phyloP scores from a whole-genome alignment of 2,329 filamentous ascomycete species.

The Pseudodiploospora longispora region DNA sequence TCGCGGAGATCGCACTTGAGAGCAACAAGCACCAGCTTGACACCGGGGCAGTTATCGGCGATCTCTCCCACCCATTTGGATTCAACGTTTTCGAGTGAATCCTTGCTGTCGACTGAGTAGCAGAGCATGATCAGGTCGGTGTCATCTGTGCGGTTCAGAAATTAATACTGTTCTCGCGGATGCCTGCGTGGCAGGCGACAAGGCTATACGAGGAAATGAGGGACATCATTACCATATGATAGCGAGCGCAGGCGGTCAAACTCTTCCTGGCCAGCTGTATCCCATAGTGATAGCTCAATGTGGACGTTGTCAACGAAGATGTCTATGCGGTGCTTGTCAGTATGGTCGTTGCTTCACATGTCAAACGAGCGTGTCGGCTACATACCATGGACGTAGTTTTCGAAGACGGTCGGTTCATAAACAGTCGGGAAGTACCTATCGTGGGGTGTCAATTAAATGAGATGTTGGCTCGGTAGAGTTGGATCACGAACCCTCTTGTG shows the following conservation, averaged over 20 bases:
- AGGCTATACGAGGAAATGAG: background rate
- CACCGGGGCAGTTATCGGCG: slow-evolving; percentile 91
- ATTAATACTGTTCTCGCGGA: slow-evolving; percentile 4
- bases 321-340: slow-evolving; percentile 44
- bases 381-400: slow-evolving; percentile 96
- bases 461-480: background rate
- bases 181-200: background rate
- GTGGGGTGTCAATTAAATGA: background rate
- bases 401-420: slow-evolving; percentile 96
- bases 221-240: slow-evolving; percentile 63
- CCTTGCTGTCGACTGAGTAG: slow-evolving; percentile 93
- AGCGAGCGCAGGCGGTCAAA: slow-evolving; percentile 93
- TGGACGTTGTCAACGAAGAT: slow-evolving; percentile 97
- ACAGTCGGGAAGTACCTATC: slow-evolving; percentile 90
- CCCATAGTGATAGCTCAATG: slow-evolving; percentile 96
- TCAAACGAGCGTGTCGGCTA: background rate
- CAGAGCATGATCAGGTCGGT: slow-evolving; percentile 98
- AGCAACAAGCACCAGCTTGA: slow-evolving; percentile 90
- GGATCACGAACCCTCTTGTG: slow-evolving; percentile 71
- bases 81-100: slow-evolving; percentile 96
- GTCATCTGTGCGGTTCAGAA: slow-evolving; percentile 45
- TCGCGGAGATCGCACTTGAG: slow-evolving; percentile 95
- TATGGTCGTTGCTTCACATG: background rate
- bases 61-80: slow-evolving; percentile 99
- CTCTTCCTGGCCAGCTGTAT: slow-evolving; percentile 97